phyloP scores from a whole-genome alignment of 2,329 filamentous ascomycete genomes.

The Fonsecaea nubica region DNA sequence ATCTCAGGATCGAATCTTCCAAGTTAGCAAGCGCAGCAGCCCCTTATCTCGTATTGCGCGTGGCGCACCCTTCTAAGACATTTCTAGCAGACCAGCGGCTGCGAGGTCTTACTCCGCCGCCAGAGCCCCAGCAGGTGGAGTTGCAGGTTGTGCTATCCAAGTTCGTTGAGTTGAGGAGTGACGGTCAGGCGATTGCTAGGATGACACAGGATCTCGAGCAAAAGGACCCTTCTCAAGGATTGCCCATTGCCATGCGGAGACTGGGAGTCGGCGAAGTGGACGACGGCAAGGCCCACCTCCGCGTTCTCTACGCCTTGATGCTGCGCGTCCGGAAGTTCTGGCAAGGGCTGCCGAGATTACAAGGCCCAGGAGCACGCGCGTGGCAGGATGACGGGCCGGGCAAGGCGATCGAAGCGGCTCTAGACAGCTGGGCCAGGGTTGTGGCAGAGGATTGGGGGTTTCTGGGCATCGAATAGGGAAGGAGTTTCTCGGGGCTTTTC shows the following conservation, averaged over 20 bases:
- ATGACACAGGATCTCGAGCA: neutral
- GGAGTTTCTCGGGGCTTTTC: neutral
- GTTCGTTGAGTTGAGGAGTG: constrained; percentile 71
- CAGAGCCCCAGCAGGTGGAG: constrained; percentile 78
- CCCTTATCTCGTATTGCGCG: constrained; percentile 81
- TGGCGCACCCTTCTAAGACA: constrained; percentile 77
- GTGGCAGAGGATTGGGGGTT: constrained; percentile 33
- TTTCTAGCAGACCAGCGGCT: constrained; percentile 93
- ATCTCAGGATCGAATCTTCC: constrained; percentile 19
- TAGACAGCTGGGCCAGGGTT: constrained; percentile 32
- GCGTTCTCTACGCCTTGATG: constrained; percentile 79
- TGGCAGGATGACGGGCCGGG: constrained; percentile 38
- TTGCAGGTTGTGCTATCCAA: constrained; percentile 72
- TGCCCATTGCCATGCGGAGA: neutral
- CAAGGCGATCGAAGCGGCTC: constrained; percentile 28
- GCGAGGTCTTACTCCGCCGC: constrained; percentile 86
- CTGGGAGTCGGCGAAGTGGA: neutral
- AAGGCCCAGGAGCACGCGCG: constrained; percentile 32
- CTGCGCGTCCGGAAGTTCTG: constrained; percentile 65
- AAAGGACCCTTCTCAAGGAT: neutral
- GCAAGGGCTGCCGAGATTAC: constrained; percentile 42
- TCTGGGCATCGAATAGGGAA: neutral
- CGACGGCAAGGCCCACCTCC: constrained; percentile 71
- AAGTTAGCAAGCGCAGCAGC: constrained; percentile 74
- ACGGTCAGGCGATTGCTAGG: constrained; percentile 67